Evolutionary conservation across 2,329 filamentous ascomycete species (phyloP), one percentile per base, ranked within the genome.

Genomic region (Pseudogymnoascus sp.): DNA sequence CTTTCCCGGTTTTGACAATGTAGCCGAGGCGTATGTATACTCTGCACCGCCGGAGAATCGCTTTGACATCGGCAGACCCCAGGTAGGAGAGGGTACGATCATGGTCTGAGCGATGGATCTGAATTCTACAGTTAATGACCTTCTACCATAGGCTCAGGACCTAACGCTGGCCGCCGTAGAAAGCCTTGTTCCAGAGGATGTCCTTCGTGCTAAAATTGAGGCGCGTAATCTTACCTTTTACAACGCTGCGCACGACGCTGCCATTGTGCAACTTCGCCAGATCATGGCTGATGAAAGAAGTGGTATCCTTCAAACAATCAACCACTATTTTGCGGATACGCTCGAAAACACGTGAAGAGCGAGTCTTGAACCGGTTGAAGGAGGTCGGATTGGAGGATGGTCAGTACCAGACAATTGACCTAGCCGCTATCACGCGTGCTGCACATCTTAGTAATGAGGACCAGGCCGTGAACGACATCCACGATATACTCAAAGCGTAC

Each of bases 401-500:
- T 18, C 12, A 42, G 39, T 18, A 18, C 39, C 39, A 42, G 39
- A 18, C 39, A 18, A 42, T 42, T 42, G 39, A 21, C 16, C 39
- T 42, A 42, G 39, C 39, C 39, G n/a, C 39, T 18, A 42, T 42
- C 39, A 42, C 39, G 16, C 39, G 11, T n/a, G 39, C 39, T 42
- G 39, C 39, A 18, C 39, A 42, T 18, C 39, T 47, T 11, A 64
- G 18, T 62, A 14, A 23, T 26, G 40, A 64, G 21, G 40, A 51
- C 36, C 63, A 64, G 45, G n/a, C 60, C 8, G 51, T 63, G 10
- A 60, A 63, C 31, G 47, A 63, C n/a, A 51, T 65, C 4, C 47
- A 65, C 8, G 62, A 63, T 34, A 63, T 61, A 34, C 60, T 63
- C 64, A 68, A 68, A 72, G 69, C 47, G 61, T 40, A 37, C 6